These are phyloP conservation scores for Tuber calosporum DNA, from an alignment of 495 filamentous ascomycete species.

Conservation along the genomic window DNA sequence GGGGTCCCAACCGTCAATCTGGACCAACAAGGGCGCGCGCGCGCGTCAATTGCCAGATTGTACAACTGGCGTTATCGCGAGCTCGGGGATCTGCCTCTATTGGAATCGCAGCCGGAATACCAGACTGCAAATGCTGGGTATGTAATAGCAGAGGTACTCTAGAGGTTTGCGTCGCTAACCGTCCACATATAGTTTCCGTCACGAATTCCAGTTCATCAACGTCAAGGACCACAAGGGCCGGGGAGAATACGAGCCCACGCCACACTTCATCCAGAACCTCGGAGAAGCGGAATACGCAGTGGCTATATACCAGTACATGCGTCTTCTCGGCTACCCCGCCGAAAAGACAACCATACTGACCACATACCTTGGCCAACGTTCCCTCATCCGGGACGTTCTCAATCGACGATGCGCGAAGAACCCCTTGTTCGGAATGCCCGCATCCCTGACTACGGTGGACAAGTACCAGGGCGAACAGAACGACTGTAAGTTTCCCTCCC, in stretches of 20 bases:
- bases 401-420: conserved; percentile 76
- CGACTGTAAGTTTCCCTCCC: conserved; percentile 63
- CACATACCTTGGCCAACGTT: conserved; percentile 90
- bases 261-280: conserved; percentile 94
- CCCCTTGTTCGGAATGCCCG: conserved; percentile 80
- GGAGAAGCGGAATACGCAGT: conserved; percentile 97
- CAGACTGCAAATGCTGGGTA: conserved; percentile 72
- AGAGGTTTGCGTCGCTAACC: conserved; percentile 9
- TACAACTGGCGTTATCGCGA: conserved; percentile 90
- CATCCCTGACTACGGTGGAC: conserved; percentile 88
- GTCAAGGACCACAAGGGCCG: conserved; percentile 87
- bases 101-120: conserved; percentile 63
- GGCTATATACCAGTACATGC: conserved; percentile 95
- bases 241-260: conserved; percentile 84
- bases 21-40: conserved; percentile 84
- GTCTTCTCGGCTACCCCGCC: conserved; percentile 89
- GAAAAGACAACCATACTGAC: conserved; percentile 82
- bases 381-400: conserved; percentile 83
- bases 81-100: conserved; percentile 69
- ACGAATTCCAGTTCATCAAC: conserved; percentile 95
- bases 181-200: conserved; percentile 52
- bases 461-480: conserved; percentile 99
- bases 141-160: neutral
- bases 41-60: conserved; percentile 76
- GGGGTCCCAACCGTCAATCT: conserved; percentile 84